Conservation (phyloP, 2,329 filamentous ascomycete species). For the Teratosphaeria epicoccoides region DNA sequence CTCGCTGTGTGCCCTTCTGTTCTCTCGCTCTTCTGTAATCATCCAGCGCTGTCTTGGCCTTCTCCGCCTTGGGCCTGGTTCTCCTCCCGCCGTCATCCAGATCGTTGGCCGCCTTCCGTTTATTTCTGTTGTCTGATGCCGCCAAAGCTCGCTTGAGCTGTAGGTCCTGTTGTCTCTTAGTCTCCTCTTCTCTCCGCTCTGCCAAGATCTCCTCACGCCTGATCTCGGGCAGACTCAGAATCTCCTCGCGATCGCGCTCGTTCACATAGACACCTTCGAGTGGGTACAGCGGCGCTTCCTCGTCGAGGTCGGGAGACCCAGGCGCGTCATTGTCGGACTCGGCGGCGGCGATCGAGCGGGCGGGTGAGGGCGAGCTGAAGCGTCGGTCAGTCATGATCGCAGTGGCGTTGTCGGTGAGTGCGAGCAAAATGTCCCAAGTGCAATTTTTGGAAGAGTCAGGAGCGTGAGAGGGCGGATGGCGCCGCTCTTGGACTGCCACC, state of each 20-base stretch:
- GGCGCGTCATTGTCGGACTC: constrained; percentile 53
- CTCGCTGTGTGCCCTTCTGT: constrained; percentile 47
- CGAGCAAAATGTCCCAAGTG: background rate
- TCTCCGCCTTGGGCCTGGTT: constrained; percentile 30
- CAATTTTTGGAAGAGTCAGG: constrained; percentile 3
- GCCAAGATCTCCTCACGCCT: constrained; percentile 84
- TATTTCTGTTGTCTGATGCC: constrained; percentile 48
- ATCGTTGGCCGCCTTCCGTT: constrained; percentile 69
- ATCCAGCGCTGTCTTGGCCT: constrained; percentile 59
- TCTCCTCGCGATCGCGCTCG: constrained; percentile 45
- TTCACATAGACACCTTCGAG: constrained; percentile 72
- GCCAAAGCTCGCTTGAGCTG: constrained; percentile 66
- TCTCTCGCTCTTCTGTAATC: constrained; percentile 52
- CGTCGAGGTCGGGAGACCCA: constrained; percentile 20
- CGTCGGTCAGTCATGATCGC: constrained; percentile 3
- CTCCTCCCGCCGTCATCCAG: constrained; percentile 68
- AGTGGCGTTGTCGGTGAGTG: background rate
- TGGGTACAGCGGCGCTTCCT: constrained; percentile 60
- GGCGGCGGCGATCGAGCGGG: constrained; percentile 61
- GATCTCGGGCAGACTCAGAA: constrained; percentile 80
- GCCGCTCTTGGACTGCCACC: background rate
- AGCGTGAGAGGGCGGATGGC: background rate
- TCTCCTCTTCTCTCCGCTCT: constrained; percentile 72
- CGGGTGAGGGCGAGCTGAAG: constrained; percentile 16
- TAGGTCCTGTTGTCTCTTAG: constrained; percentile 70